Evolutionary conservation across 148 eudicot species (phyloP), one percentile per base, ranked within the genome.

Genomic region (Rhododendron griersonianum): DNA sequence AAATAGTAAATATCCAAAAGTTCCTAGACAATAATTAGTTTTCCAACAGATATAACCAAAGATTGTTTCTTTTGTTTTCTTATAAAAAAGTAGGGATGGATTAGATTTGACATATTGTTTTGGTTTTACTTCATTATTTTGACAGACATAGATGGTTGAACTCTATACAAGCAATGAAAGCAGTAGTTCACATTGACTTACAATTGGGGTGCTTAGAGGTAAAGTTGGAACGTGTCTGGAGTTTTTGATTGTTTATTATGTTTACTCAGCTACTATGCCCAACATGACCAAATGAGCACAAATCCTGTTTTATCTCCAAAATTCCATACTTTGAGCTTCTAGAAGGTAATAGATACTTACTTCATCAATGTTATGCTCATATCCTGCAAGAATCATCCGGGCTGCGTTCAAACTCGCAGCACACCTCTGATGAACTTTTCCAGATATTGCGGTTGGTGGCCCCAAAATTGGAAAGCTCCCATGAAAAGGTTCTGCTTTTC

Each of bases 381-480:
- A 98, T 89, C 99, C 98, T 48, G 95, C 94, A 83, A 98, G 95
- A 90, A 98, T 94, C 99, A 98, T 98, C 80, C 90, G 93, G 80
- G 98, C 94, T 30, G 99, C 96, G 91, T 92, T 94, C 87, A 98
- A 87, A 90, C 95, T 95, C 51, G 96, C 96, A 45, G 98, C 98
- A 89, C 98, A 98, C 77, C 93, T 95, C 88, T 98, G 98, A 89
- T 98, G 99, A 90, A 98, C 98, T 92, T 98, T 98, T 87, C 95
- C 99, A 83, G 98, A 94, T 83, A 98, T 88, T 73, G 99, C 95
- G 79, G 99, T 98, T n/a, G 99, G 96, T 84, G 94, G 91, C 18
- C 98, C 99, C 87, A 98, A 85, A 74, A 92, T 25, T 7, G 99
- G 99, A 86, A 98, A 98, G 87, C 91, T 90, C 28, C 96, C 99